Conservation (phyloP, 1,139 yeast genomes). For the Hemisphaericaspora lyxosophila region DNA sequence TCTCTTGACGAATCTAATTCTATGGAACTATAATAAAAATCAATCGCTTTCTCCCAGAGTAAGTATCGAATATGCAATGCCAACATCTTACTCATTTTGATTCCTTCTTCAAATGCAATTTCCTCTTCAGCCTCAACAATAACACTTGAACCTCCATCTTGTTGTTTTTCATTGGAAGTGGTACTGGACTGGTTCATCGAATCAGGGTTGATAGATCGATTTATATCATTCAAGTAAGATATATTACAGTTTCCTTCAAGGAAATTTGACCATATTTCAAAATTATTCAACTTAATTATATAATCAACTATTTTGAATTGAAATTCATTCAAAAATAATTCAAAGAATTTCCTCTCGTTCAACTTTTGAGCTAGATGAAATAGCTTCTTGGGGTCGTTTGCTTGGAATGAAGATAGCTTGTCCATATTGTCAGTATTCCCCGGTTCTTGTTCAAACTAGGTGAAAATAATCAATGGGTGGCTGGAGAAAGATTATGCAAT, state of each 20-base stretch:
- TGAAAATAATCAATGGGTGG: too few species aligned
- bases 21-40: slow-evolving; percentile 40
- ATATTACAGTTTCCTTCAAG: slow-evolving; percentile 52
- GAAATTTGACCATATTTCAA: slow-evolving; percentile 51
- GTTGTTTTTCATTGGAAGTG: slow-evolving; percentile 2
- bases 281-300: slow-evolving; percentile 32
- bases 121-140: slow-evolving; percentile 14
- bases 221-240: slow-evolving; percentile 15
- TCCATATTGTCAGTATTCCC: too few species aligned
- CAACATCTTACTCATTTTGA: slow-evolving; percentile 49
- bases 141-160: not conserved
- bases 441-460: too few species aligned
- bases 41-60: slow-evolving; percentile 74
- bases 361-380: slow-evolving; percentile 50
- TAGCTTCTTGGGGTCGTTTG: slow-evolving; percentile 40
- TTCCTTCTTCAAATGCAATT: slow-evolving; percentile 48
- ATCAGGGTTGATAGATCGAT: slow-evolving; percentile 5
- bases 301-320: slow-evolving; percentile 56
- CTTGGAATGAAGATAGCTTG: slow-evolving; percentile 43
- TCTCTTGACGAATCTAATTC: slow-evolving; percentile 28
- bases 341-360: slow-evolving; percentile 50
- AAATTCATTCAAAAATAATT: slow-evolving; percentile 59
- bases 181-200: not conserved
- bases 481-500: not conserved
- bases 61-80: slow-evolving; percentile 68